Percentiles rank a stretch among this genome's conserved stretches.
Conservation (phyloP, 1,284 basidiomycete species). For the Cryptococcus sp. region DNA sequence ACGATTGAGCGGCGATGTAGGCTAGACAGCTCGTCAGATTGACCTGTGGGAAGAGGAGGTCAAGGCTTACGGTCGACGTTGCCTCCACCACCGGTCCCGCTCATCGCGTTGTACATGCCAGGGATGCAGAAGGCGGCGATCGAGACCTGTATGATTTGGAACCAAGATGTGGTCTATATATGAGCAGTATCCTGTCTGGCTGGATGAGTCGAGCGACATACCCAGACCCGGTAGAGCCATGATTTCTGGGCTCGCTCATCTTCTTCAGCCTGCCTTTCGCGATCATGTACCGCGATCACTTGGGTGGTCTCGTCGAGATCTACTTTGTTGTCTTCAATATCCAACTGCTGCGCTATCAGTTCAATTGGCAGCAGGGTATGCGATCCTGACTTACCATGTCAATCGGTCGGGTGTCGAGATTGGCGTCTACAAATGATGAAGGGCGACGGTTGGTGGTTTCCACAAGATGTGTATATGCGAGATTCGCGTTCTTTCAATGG, state of each 20-base stretch:
- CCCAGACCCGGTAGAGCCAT: not conserved
- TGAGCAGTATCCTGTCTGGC: not conserved
- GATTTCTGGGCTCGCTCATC: constrained; percentile 1
- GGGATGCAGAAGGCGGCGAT: constrained; percentile 8
- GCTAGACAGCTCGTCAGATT: not conserved
- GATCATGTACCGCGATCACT: too few relatives aligned
- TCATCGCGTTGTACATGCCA: constrained; percentile 10
- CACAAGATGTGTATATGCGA: too few relatives aligned
- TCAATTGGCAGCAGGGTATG: too few relatives aligned
- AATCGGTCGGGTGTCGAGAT: too few relatives aligned
- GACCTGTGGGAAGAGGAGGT: not conserved
- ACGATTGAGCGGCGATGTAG: constrained; percentile 1
- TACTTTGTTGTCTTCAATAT: too few relatives aligned
- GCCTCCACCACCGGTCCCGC: constrained; percentile 7
- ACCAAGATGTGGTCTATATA: constrained; percentile 1
- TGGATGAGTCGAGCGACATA: not conserved
- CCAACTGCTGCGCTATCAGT: too few relatives aligned
- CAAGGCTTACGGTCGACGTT: constrained; percentile 5
- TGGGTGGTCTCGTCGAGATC: too few relatives aligned
- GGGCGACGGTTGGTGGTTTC: too few relatives aligned
- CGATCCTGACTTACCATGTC: too few relatives aligned
- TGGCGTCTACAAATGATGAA: too few relatives aligned
- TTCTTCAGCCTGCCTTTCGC: too few relatives aligned
- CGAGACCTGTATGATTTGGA: constrained; percentile 4
- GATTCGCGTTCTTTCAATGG: too few relatives aligned